Evolutionary conservation across 2,329 filamentous ascomycete species (phyloP), one percentile per base, ranked within the genome.

Genomic region (Sclerotinia sclerotiorum): DNA sequence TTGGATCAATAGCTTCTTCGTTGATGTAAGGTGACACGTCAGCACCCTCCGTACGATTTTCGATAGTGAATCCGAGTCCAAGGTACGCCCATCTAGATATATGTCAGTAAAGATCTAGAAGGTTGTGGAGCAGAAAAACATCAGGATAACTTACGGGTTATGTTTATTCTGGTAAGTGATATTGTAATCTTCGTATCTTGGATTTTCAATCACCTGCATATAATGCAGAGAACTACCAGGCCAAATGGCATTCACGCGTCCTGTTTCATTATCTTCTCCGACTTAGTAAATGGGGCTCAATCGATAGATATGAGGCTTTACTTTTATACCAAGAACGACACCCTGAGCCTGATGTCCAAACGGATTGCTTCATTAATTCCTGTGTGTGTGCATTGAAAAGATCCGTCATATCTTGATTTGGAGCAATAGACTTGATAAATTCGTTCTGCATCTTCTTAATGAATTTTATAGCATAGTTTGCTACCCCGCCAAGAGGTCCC

Each of bases 161-260:
- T 62, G 24, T 48, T 68, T 63, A 27, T 68, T 74, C n/a, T 72
- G 73, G 66, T 82, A 82, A 2, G 74, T 78, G 68, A 81, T 80
- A n/a, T 80, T 79, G 71, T 80, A 82, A 70, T 83, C 81, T 73
- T 82, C 81, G 67, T 77, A 82, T 35, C 81, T 76, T 4, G 80
- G 80, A 8, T 75, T 71, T 55, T 78, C 75, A 68, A 82, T 80
- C 1, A 78, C 72, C 67, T 82, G 78, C 46, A 79, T 77, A 69
- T 84, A 85, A 66, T 85, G 83, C 54, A 85, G 79, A 0, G 80
- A 82, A 3, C 79, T 81, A 3, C 84, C 84, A 0, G 84, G 83
- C 80, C 81, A 85, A 1, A 85, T 77, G 3, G 82, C 81, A 75
- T 76, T 78, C 54, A 83, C 80, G 7, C 80, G 76, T n/a, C 80